Conservation (phyloP, 345 rosid genomes). For the Rhizophora mangle region DNA sequence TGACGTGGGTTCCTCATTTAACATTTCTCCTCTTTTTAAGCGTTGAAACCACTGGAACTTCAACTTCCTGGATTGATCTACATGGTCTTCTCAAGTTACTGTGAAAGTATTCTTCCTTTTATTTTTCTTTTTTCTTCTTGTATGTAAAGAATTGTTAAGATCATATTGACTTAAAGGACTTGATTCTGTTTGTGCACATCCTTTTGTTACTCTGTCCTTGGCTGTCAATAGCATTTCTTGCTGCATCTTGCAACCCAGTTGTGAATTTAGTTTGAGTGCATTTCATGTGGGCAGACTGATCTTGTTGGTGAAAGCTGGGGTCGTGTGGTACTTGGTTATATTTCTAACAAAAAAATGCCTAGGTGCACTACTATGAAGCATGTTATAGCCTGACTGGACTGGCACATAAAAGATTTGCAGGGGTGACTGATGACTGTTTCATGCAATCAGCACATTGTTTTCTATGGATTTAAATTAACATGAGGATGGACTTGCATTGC, state of each 20-base stretch:
- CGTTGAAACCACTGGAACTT: neutral
- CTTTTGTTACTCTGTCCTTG: too few species aligned
- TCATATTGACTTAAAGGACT: neutral
- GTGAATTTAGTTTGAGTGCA: neutral
- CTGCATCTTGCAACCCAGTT: too few species aligned
- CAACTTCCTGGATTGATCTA: neutral
- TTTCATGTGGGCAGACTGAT: neutral
- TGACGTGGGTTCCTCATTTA: constrained; percentile 2
- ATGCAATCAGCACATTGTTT: constrained; percentile 5
- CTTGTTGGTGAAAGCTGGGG: neutral
- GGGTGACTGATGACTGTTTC: neutral
- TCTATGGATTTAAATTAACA: constrained; percentile 3
- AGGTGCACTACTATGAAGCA: neutral
- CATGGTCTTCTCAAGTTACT: neutral
- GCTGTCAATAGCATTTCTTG: too few species aligned
- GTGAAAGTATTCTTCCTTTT: neutral
- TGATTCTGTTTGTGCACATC: neutral
- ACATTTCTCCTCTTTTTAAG: constrained; percentile 1
- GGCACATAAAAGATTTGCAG: neutral
- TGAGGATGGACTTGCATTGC: constrained; percentile 9
- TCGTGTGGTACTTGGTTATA: neutral
- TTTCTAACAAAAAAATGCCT: neutral
- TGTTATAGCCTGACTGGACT: constrained; percentile 3
- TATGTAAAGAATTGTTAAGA: neutral
- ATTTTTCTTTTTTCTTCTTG: neutral